Percentiles rank a stretch among this genome's conserved stretches.
Evolutionary conservation across 2,329 filamentous ascomycete genomes (phyloP).

Genomic region (Nemania sp.): DNA sequence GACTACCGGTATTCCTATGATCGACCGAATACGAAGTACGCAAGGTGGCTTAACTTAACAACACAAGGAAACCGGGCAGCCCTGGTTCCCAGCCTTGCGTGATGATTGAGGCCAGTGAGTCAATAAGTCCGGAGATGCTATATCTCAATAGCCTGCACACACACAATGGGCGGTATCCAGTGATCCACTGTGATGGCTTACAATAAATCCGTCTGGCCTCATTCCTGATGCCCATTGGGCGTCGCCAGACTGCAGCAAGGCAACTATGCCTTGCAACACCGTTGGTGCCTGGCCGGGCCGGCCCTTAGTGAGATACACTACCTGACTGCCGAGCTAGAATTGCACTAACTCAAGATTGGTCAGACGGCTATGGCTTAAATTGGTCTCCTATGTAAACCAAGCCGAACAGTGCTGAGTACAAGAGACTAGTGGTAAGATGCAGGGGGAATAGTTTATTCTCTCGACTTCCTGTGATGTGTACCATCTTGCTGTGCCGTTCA

Average conservation of each 20-base stretch:
- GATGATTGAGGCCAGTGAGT: not conserved
- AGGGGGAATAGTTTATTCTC: not conserved
- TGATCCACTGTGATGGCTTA: too few relatives aligned
- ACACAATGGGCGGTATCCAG: too few relatives aligned
- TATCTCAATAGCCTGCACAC: not conserved
- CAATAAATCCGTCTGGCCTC: not conserved
- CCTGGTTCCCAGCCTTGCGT: not conserved
- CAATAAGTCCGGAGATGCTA: not conserved
- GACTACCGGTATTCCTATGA: too few relatives aligned
- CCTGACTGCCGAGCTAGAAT: slow-evolving; percentile 8
- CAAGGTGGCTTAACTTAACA: not conserved
- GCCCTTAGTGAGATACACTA: not conserved
- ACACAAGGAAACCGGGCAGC: not conserved
- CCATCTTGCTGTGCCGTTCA: too few relatives aligned
- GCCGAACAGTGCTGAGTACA: too few relatives aligned
- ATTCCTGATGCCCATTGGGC: not conserved
- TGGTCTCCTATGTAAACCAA: too few relatives aligned
- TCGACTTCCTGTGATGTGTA: not conserved
- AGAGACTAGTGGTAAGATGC: not conserved
- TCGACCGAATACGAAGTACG: too few relatives aligned
- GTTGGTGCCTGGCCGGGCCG: not conserved
- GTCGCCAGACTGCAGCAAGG: not conserved
- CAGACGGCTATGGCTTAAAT: slow-evolving; percentile 3
- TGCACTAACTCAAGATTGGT: not conserved
- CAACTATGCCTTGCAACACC: not conserved